Evolutionary conservation across 257 asterid species (phyloP).

Genomic region (Fraxinus anomala): DNA sequence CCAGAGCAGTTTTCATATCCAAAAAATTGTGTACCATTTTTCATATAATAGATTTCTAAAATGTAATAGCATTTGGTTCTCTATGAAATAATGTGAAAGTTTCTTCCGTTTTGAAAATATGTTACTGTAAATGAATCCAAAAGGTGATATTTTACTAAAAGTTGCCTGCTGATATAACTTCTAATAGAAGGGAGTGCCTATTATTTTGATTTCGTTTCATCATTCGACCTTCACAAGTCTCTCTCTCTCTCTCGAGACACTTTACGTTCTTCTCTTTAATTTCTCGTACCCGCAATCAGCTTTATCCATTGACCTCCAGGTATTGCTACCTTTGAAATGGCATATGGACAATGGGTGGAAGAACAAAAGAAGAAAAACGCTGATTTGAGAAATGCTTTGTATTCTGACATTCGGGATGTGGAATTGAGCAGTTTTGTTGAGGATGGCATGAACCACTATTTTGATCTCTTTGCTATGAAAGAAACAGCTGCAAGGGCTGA

Average conservation of each 20-base stretch:
- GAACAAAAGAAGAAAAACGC: conserved; percentile 57
- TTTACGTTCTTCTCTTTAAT: not conserved
- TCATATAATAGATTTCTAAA: not conserved
- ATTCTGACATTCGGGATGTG: conserved; percentile 52
- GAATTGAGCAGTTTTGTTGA: conserved; percentile 60
- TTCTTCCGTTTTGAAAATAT: not conserved
- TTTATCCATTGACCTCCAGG: conserved; percentile 40
- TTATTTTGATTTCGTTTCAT: not conserved
- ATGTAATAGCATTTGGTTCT: not conserved
- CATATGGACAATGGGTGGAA: conserved; percentile 85
- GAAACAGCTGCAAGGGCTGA: conserved; percentile 77
- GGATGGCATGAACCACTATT: conserved; percentile 63
- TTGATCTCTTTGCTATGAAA: conserved; percentile 74
- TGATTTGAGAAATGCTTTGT: conserved; percentile 62
- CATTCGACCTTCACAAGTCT: not conserved
- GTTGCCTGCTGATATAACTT: not conserved
- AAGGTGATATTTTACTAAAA: not conserved
- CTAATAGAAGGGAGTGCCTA: not conserved
- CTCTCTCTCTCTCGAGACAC: not conserved
- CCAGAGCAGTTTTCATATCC: not conserved
- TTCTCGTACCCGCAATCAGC: not conserved
- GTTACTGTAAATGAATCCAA: not conserved
- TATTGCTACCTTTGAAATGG: conserved; percentile 67
- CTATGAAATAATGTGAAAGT: not conserved
- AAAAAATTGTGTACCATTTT: not conserved